Conservation (phyloP, 495 filamentous ascomycete species). For the Talaromyces thailandensis region DNA sequence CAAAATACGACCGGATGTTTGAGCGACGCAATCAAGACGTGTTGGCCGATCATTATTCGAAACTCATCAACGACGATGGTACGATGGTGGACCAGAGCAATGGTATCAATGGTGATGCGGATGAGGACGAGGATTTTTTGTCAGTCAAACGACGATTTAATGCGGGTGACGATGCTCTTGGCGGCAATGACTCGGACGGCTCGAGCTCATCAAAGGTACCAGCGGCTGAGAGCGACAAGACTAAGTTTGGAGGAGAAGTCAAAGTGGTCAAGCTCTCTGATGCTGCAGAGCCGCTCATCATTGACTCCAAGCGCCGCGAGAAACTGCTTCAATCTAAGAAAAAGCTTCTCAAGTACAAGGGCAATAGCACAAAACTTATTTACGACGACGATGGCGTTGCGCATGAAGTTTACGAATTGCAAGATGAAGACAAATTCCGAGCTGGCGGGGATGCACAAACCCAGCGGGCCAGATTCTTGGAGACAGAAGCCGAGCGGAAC, state of each 20-base stretch:
- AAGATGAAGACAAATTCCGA: constrained; percentile 71
- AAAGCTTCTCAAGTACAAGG: constrained; percentile 79
- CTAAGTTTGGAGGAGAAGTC: constrained; percentile 7
- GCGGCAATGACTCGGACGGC: constrained; percentile 13
- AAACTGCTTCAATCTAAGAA: constrained; percentile 92
- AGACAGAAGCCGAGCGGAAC: constrained; percentile 63
- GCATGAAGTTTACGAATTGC: constrained; percentile 78
- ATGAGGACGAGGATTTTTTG: constrained; percentile 71
- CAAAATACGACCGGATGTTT: constrained; percentile 95
- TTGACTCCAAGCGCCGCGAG: constrained; percentile 89
- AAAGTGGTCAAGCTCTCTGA: constrained; percentile 36
- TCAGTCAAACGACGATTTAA: constrained; percentile 75
- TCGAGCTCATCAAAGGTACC: background rate
- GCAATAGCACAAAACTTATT: constrained; percentile 70
- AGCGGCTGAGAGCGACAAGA: background rate
- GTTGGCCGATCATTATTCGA: constrained; percentile 84
- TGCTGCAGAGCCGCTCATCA: constrained; percentile 57
- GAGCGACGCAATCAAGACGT: constrained; percentile 91
- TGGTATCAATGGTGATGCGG: constrained; percentile 25
- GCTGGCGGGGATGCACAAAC: constrained; percentile 61
- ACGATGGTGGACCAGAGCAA: constrained; percentile 28
- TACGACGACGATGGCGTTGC: constrained; percentile 88
- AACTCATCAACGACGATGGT: constrained; percentile 64
- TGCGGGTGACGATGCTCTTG: constrained; percentile 36
- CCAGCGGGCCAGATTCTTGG: constrained; percentile 69